Evolutionary conservation across 352 stramenopile genomes (phyloP).

Genomic region (Phytophthora agathidicida): DNA sequence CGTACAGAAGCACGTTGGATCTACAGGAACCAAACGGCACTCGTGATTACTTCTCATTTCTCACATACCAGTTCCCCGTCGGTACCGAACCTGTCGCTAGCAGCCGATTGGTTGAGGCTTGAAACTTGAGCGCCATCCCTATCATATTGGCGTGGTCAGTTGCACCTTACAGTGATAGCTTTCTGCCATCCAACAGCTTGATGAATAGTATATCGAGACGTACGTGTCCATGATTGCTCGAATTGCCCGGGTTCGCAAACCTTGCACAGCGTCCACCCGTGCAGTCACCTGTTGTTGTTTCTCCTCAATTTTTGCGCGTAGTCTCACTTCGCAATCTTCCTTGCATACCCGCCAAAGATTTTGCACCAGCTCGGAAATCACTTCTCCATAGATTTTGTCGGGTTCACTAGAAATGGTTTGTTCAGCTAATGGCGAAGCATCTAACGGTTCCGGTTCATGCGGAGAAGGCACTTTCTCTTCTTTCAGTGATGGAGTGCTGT

Average conservation of each 20-base stretch:
- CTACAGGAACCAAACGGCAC: constrained; percentile 19
- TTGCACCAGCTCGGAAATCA: constrained; percentile 75
- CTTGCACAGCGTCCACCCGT: constrained; percentile 64
- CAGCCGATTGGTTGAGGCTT: constrained; percentile 40
- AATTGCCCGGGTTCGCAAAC: constrained; percentile 63
- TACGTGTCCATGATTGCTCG: constrained; percentile 70
- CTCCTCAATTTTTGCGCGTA: constrained; percentile 79
- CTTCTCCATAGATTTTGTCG: constrained; percentile 70
- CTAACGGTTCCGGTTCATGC: constrained; percentile 11
- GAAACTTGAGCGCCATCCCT: constrained; percentile 58
- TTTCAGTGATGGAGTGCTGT: background rate
- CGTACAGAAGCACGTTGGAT: constrained; percentile 81
- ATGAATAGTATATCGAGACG: constrained; percentile 21
- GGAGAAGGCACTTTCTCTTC: constrained; percentile 22
- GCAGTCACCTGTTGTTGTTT: constrained; percentile 75
- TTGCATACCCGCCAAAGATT: constrained; percentile 66
- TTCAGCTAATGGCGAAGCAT: constrained; percentile 8
- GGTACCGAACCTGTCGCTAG: constrained; percentile 36
- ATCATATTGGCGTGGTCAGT: constrained; percentile 7
- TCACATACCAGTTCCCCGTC: background rate
- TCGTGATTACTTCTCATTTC: background rate
- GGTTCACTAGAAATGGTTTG: constrained; percentile 8
- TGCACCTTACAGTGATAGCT: background rate
- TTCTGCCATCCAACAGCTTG: background rate
- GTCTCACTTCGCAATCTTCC: constrained; percentile 54